Conservation (phyloP, 208 protist species). For the Tritrichomonas musculus region DNA sequence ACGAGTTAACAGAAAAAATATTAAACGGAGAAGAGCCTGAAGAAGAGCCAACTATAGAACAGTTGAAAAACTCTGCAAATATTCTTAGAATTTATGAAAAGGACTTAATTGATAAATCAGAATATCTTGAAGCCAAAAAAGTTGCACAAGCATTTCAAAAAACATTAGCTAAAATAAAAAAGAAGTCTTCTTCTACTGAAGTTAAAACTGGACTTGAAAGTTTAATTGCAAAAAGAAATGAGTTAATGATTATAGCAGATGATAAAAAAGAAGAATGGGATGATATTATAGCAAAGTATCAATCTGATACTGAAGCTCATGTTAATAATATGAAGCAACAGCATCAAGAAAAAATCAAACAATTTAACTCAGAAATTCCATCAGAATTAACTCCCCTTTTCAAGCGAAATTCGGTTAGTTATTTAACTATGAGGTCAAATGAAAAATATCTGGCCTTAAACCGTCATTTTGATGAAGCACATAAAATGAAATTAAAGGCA, state of each 20-base stretch:
- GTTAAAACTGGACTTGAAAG: neutral
- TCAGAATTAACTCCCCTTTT: slow-evolving; percentile 4
- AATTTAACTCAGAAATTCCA: neutral
- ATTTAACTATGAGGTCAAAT: neutral
- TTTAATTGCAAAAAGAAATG: neutral
- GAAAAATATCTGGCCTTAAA: neutral
- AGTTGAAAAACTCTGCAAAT: neutral
- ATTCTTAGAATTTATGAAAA: neutral
- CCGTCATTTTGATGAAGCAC: neutral
- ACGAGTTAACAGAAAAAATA: neutral
- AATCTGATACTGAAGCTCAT: neutral
- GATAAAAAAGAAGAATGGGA: neutral
- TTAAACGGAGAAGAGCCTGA: neutral
- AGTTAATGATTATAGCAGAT: neutral
- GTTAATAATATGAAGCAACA: neutral
- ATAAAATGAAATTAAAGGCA: neutral
- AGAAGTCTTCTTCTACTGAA: neutral
- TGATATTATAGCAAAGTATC: neutral
- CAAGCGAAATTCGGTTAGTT: neutral
- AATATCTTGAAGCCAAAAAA: neutral
- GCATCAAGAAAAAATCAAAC: neutral
- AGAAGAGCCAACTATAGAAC: slow-evolving; percentile 1
- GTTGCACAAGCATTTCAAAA: neutral
- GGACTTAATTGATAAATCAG: neutral
- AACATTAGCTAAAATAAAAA: neutral